Evolutionary conservation across 2,329 filamentous ascomycete genomes (phyloP), one percentile per base, ranked within the genome.

Genomic region (Apiospora aurea): DNA sequence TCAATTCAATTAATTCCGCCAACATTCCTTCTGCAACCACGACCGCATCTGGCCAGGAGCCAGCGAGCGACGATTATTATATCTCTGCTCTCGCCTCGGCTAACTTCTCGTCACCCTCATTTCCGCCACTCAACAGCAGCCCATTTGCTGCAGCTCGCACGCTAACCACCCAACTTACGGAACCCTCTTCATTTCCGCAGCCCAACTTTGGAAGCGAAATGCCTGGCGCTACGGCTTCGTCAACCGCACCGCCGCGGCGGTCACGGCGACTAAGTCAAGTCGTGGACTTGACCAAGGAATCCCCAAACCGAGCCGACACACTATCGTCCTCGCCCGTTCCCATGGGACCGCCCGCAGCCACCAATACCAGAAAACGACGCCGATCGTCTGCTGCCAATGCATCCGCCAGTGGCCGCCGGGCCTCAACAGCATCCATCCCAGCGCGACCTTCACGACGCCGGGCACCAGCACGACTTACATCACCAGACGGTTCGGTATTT

Each of bases 71-170:
- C 57, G 70, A 71, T 26, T 49, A 38, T 24, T 67, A 53, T 26
- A 43, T 67, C 34, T 66, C 64, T 26, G 70, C 69, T 46, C 26
- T 38, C 69, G 44, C 51, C 72, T 64, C 73, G 44, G 13, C 64
- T 64, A 46, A 72, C 69, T 70, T 72, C 74, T 68, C 66, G 66
- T 68, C 41, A 21, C 66, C 66, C 2, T 68, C 66, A 46, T 43
- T 68, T 8, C 66, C 66, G 44, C 66, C 66, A n/a, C 66, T 34
- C 18, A 41, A n/a, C 66, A 68, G 66, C 41, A 68, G 66, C 46
- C 66, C 66, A 24, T 46, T 47, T 68, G 21, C 57, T 64, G 57
- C 57, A 10, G 18, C 21, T 34, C 57, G 57, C 29, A 64, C 57
- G 21, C 57, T 41, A 21, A 61, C 53, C 16, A 61, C 57, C 18